These are phyloP conservation scores for Echria macrotheca DNA, from an alignment of 495 filamentous ascomycete species.

Conservation along the genomic window DNA sequence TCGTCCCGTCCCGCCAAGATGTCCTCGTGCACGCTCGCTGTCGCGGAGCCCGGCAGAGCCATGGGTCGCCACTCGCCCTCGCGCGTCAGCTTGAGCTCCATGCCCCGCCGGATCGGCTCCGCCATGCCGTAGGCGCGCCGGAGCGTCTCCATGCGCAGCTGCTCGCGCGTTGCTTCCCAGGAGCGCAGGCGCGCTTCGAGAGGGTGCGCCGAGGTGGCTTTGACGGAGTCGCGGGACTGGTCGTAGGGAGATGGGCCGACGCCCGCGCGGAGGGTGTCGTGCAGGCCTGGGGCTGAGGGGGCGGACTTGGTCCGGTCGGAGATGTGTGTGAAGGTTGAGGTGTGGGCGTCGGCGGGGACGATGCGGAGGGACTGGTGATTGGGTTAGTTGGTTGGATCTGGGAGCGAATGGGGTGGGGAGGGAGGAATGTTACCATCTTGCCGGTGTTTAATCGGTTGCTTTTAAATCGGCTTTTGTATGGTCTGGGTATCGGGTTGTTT, in stretches of 20 bases:
- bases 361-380: conserved; percentile 76
- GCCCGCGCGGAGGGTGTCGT: conserved; percentile 83
- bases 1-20: conserved; percentile 73
- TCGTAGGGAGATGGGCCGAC: conserved; percentile 51
- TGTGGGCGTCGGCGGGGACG: conserved; percentile 59
- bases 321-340: conserved; percentile 54
- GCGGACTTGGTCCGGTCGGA: conserved; percentile 54
- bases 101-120: conserved; percentile 88
- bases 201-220: conserved; percentile 67
- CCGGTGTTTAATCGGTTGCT: too few species aligned
- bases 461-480: too few species aligned
- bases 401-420: conserved; percentile 2
- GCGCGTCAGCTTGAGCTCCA: conserved; percentile 82
- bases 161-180: conserved; percentile 81
- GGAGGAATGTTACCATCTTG: conserved; percentile 43
- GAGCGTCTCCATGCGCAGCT: conserved; percentile 78
- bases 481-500: conserved; percentile 3
- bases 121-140: conserved; percentile 83
- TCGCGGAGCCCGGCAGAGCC: conserved; percentile 35
- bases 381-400: conserved; percentile 22
- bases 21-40: conserved; percentile 62
- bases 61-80: conserved; percentile 50
- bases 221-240: conserved; percentile 24
- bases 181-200: conserved; percentile 80
- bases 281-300: conserved; percentile 84